Conservation (phyloP, 805 yeast genomes). For the Saccharomycopsis schoenii region DNA sequence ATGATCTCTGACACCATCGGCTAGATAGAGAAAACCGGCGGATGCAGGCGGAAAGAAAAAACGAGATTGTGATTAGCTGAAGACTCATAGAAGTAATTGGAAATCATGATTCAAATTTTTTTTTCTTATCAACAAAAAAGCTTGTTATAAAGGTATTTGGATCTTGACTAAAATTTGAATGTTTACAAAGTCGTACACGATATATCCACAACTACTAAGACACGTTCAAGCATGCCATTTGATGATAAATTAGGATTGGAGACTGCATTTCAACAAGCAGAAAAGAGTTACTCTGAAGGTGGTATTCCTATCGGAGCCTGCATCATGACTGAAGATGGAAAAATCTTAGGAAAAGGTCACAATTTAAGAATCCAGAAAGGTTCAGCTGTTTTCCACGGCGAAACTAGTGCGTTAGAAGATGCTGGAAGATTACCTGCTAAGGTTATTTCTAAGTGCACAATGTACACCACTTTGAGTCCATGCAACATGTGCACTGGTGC, state of each 20-base stretch:
- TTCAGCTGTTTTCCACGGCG: slow-evolving; percentile 86
- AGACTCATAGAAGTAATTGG: background rate
- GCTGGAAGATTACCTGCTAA: slow-evolving; percentile 83
- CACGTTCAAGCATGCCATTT: background rate
- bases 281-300: slow-evolving; percentile 61
- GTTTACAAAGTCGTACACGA: no score
- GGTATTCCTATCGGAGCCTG: slow-evolving; percentile 88
- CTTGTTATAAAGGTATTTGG: no score
- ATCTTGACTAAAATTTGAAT: no score
- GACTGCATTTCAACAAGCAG: slow-evolving; percentile 66
- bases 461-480: slow-evolving; percentile 89
- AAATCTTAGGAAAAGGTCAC: slow-evolving; percentile 80
- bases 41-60: background rate
- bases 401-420: slow-evolving; percentile 77
- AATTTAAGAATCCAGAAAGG: slow-evolving; percentile 80
- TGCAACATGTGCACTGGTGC: slow-evolving; percentile 97
- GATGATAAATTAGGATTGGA: slow-evolving; percentile 40
- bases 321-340: slow-evolving; percentile 64
- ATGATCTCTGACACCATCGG: background rate
- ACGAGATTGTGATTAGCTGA: background rate
- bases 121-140: no score
- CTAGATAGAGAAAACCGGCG: background rate
- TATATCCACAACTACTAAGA: no score
- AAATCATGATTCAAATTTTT: background rate
- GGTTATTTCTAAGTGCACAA: slow-evolving; percentile 73